Base-by-base conservation (phyloP, 2,329 filamentous ascomycete species). In the Xylariales sp. region DNA sequence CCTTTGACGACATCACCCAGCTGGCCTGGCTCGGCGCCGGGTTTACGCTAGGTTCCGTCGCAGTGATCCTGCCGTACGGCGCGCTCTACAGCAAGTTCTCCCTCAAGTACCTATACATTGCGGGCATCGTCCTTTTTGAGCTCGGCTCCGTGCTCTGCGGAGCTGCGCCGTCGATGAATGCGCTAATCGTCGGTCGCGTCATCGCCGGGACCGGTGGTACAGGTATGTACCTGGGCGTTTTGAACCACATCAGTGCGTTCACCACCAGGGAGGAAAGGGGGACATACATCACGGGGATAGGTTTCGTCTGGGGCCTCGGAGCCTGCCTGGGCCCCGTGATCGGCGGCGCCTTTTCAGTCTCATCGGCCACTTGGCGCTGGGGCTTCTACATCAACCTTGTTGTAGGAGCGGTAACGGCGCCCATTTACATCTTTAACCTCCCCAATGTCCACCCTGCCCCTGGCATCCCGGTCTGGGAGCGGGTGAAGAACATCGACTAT, bases 311-410 rank as follows among this genome's bases (percentile, higher is more conserved):
- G 63, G 66, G 67, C 27, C 31, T 66, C 5, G 69, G 68, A 10
- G 61, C 55, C 8, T 57, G 70, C 5, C 49, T 72, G 4, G 70
- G 70, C 0, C 69, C 68, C 1, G 56, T 72, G 8, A 53, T 71
- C 16, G 66, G 67, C 11, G 68, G 68, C n/a, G 63, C 60, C 0
- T 69, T 72, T 24, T 55, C 55, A 5, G 63, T 65, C 25, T 58
- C 49, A 7, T 41, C 52, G 1, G 65, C 60, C 1, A 61, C 56
- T 0, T 72, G 67, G 68, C 41, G 68, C 32, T 68, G 60, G 60
- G 55, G 54, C 3, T 70, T 70, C 40, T 80, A 80, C 48, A 70
- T 78, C 56, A 78, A 78, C 44, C 59, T 78, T 1, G 55, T 72
- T 29, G 63, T 69, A 1, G 73, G 58, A 5, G 66, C 45, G 25